phyloP scores from a whole-genome alignment of 345 rosid genomes.

The Hibiscus mutabilis region DNA sequence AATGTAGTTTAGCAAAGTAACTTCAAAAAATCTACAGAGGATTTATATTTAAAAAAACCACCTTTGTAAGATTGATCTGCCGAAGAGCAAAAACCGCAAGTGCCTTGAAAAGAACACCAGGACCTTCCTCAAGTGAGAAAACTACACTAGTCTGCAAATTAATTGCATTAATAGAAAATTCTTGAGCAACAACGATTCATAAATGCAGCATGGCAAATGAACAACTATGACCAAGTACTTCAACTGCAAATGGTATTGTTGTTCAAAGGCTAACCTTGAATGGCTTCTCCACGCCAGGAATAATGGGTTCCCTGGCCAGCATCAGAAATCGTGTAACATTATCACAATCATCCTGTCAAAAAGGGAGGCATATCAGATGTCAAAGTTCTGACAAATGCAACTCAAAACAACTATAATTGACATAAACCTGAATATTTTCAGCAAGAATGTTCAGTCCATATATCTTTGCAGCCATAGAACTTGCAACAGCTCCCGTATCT shows the following conservation, averaged over 20 bases:
- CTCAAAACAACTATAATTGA: background rate
- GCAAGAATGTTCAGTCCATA: conserved; percentile 85
- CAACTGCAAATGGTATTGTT: background rate
- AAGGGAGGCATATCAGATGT: background rate
- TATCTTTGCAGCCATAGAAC: conserved; percentile 72
- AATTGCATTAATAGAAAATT: conserved; percentile 6
- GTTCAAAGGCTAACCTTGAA: conserved; percentile 65
- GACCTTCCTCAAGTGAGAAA: conserved; percentile 94
- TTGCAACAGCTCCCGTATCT: conserved; percentile 92
- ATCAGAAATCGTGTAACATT: conserved; percentile 91
- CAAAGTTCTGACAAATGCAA: background rate
- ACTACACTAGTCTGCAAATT: conserved; percentile 25
- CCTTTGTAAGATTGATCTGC: conserved; percentile 88
- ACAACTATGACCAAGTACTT: background rate
- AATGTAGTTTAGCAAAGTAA: background rate
- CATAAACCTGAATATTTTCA: conserved; percentile 78
- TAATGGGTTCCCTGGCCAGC: conserved; percentile 97
- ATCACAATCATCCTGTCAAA: conserved; percentile 65
- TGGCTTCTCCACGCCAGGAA: conserved; percentile 76
- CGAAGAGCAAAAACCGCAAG: conserved; percentile 95
- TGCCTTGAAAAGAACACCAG: conserved; percentile 96
- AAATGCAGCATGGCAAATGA: background rate
- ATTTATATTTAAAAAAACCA: background rate
- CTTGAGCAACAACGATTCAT: background rate
- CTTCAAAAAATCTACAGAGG: background rate